Base-by-base conservation (phyloP, 345 rosid genomes). In the Corymbia maculata region DNA sequence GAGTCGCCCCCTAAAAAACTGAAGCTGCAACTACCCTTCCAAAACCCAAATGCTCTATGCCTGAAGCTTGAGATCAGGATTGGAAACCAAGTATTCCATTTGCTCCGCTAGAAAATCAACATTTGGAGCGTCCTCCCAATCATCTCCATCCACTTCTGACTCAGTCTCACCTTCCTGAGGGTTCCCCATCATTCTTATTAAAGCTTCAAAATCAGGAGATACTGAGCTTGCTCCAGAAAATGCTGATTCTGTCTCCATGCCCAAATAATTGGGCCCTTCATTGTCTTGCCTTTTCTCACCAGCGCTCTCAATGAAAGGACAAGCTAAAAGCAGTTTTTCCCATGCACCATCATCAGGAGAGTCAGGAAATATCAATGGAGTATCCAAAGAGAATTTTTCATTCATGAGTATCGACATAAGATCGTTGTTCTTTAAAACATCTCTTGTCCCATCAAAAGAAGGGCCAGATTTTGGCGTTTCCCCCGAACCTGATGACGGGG, bases 341-440 rank as follows among this genome's bases (percentile, higher is more conserved):
- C 98, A 98, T 24, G 95, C 94, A 64, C 95, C 91, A 90, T 95
- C 98, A 82, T 95, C 97, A 32, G 91, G 93, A 49, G 95, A 88
- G 88, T 97, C 99, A 30, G 95, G 96, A 86, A 95, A 91, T 87
- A 93, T 87, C 87, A 95, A 91, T 7, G 98, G 94, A 91, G 93
- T 94, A 45, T 92, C 94, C 42, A 85, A 89, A 42, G 91, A 87
- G 52, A 87, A 88, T 80, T 90, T 91, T 66, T 95, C 98, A 88
- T 97, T 99, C 91, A 94, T 85, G 45, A 96, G 97, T 52, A 93
- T 88, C 79, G 95, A 94, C 92, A 94, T 55, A 66, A 96, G 93
- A 91, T 98, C 99, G 6, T 94, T 89, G 86, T 94, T 92, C 88
- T 95, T 85, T 86, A 94, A 89, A 87, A 93, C 91, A 91, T 97